These are phyloP conservation scores for Meripilus lineatus DNA, from an alignment of 1,284 basidiomycete genomes.

Conservation along the genomic window DNA sequence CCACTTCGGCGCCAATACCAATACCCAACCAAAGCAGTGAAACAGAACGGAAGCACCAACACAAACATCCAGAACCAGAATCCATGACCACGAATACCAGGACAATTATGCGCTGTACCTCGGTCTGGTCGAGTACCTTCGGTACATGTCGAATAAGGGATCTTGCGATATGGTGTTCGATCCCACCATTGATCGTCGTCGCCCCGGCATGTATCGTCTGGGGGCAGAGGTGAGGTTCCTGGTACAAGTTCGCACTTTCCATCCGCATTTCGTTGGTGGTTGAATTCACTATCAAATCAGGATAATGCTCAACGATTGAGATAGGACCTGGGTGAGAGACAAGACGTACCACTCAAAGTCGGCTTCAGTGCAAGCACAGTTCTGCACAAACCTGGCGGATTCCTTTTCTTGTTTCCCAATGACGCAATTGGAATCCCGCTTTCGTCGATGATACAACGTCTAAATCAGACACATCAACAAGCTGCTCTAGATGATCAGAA, in stretches of 20 bases:
- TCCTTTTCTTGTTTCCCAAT: slow-evolving; percentile 67
- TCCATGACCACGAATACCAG: slow-evolving; percentile 69
- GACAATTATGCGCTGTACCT: slow-evolving; percentile 71
- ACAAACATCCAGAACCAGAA: slow-evolving; percentile 81
- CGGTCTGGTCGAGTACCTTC: slow-evolving; percentile 72
- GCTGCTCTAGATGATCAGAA: neutral
- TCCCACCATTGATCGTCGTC: slow-evolving; percentile 85
- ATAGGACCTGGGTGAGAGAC: neutral
- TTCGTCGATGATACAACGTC: slow-evolving; percentile 85
- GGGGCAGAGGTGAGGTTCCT: slow-evolving; percentile 57
- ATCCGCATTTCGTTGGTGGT: slow-evolving; percentile 63
- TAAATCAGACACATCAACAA: slow-evolving; percentile 25
- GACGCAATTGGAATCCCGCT: slow-evolving; percentile 76
- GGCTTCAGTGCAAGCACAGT: slow-evolving; percentile 65
- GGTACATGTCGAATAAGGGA: slow-evolving; percentile 81
- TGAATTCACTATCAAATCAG: slow-evolving; percentile 71
- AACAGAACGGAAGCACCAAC: slow-evolving; percentile 66
- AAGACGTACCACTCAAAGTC: slow-evolving; percentile 88
- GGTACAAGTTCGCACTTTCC: slow-evolving; percentile 74
- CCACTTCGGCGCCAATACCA: slow-evolving; percentile 77
- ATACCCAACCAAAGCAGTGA: slow-evolving; percentile 71
- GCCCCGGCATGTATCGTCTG: slow-evolving; percentile 58
- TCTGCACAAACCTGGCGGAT: slow-evolving; percentile 50
- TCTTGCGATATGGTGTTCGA: slow-evolving; percentile 84
- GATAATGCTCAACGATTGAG: neutral